Evolutionary conservation across 2,329 filamentous ascomycete genomes (phyloP).

Genomic region (Alternaria sp.): DNA sequence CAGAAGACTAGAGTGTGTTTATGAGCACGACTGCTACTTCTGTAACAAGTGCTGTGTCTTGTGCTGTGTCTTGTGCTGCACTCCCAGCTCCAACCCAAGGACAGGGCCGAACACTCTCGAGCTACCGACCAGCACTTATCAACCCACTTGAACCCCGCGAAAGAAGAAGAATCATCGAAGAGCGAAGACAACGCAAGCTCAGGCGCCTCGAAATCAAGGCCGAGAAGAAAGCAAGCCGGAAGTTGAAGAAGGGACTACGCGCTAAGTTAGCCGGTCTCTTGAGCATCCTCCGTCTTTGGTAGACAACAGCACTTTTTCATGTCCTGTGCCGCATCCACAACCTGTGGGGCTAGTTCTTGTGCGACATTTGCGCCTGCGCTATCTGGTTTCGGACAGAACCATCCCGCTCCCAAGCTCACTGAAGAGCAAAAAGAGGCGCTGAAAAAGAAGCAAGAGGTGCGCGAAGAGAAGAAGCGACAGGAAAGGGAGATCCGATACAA

Average conservation of each 20-base stretch:
- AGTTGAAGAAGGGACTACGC: not conserved
- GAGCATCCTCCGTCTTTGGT: constrained; percentile 3
- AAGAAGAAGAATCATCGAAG: not conserved
- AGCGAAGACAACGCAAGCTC: constrained; percentile 6
- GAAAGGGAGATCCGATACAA: not conserved
- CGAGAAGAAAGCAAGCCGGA: not conserved
- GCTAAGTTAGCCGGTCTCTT: not conserved
- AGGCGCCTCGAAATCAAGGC: not conserved
- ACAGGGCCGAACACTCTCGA: not conserved
- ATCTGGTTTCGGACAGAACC: not conserved
- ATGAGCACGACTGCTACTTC: constrained; percentile 8
- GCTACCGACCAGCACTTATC: not conserved
- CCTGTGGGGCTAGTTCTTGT: constrained; percentile 1
- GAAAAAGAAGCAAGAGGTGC: not conserved
- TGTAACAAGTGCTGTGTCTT: constrained; percentile 5
- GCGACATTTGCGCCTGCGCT: not conserved
- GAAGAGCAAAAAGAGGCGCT: not conserved
- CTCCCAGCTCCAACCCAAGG: constrained; percentile 7
- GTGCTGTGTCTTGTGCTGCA: not conserved
- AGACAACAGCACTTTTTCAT: not conserved
- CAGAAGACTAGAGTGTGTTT: not conserved
- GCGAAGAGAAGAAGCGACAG: not conserved
- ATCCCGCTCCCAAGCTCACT: not conserved
- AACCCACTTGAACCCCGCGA: constrained; percentile 4
- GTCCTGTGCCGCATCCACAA: not conserved